Evolutionary conservation across 345 rosid species (phyloP), one percentile per base, ranked within the genome.

Genomic region (Euphorbia tirucalli): DNA sequence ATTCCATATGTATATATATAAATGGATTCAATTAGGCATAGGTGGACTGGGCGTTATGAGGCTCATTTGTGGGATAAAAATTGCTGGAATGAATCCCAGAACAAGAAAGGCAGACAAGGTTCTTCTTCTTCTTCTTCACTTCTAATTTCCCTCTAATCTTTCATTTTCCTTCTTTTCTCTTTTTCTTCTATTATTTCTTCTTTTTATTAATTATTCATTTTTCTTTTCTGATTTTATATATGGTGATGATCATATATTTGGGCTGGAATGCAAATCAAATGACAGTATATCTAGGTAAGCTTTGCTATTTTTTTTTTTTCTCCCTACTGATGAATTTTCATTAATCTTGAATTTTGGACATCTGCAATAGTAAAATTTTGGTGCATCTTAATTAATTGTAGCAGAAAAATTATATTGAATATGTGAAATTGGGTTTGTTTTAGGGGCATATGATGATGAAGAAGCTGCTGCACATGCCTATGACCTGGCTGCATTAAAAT

Each of bases 401-500:
- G 11, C n/a, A 3, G 24, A 46, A 46, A 57, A 4, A 61, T 0
- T 13, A 7, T 19, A 13, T 15, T 19, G 21, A 11, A 1, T 22
- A 49, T 25, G 19, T 8, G 16, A 28, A 1, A 6, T 35, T 62
- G 35, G 44, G 1, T 21, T 58, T 0, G 0, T 24, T 35, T 24
- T 35, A 92, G 99, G 99, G 19, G 97, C 97, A 39, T 92, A 95
- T 69, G 93, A 95, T 55, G 86, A 92, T 61, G 97, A 95, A 83
- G 92, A 79, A 79, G 90, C 96, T 11, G 99, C 96, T 0, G 99
- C 97, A 75, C 99, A 83, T 82, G 93, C 97, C 14, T 90, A 92
- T 77, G 99, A 95, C 85, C 82, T 95, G 80, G 97, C 99, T 8
- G 99, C 99, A 78, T 77, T 95, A 73, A 95, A 90, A 75, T 95